Evolutionary conservation across 169 alveolate species (phyloP), one percentile per base, ranked within the genome.

Genomic region (Babesia caballi): DNA sequence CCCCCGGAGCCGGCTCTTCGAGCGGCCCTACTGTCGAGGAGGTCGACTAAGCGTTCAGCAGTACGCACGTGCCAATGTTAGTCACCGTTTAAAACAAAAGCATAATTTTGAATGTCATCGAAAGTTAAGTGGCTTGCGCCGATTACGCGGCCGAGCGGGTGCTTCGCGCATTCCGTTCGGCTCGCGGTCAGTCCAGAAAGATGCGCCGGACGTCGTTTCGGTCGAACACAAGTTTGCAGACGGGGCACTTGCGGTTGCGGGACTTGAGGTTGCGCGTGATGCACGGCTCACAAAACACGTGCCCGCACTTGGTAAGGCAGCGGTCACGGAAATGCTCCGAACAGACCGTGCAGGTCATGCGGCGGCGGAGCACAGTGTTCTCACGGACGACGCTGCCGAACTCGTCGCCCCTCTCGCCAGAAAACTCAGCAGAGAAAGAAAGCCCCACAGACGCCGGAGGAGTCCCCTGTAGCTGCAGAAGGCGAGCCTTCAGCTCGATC

Each of bases 1-100:
- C 94, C 40, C 94, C 92, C 25, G 90, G 91, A 0, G 86, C 88
- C 83, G 70, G 66, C 21, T 12, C 44, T 8, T 85, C 94, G 21
- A 71, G 88, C 49, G 95, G 96, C 46, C 97, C 98, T 44, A 94
- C 98, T 49, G 96, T 93, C 19, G 98, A 94, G 85, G 95, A 94
- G 82, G 98, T 94, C 50, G 97, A 94, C 85, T 93, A 88, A 83
- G 33, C 77, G 30, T 4, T 15, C n/a, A 8, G 12, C 6, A 11
- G 6, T 3, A 17, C 23, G n/a, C 27, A 36, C 8, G 27, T 27
- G 12, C 21, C 69, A 59, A 59, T 38, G 52, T 35, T 41, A 41
- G 69, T 59, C 69, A 25, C 21, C 35, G 35, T 19, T 32, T 32
- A 56, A 51, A 27, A 25, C 27, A 8, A 23, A 47, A 14, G 56